A percentile compares a stretch with the other conserved stretches of the same genome.
These are phyloP conservation scores for Arabis hirsuta DNA, from an alignment of 345 rosid species.

Conservation along the genomic window DNA sequence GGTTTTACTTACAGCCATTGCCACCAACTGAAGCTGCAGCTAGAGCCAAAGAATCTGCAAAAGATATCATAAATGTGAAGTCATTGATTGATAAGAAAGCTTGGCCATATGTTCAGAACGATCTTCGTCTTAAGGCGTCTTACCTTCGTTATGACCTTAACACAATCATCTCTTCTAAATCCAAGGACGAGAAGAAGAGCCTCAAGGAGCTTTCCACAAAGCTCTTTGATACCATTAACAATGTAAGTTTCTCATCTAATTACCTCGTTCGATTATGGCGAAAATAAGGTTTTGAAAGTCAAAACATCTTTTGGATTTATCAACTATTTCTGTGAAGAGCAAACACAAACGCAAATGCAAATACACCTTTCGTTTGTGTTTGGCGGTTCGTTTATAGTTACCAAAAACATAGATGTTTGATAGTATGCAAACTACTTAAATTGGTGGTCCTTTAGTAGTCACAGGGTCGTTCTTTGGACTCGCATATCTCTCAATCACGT, in stretches of 20 bases:
- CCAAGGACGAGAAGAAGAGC: slow-evolving; percentile 72
- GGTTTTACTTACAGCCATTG: slow-evolving; percentile 79
- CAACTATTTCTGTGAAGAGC: background rate
- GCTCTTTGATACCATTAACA: slow-evolving; percentile 69
- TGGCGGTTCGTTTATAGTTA: too few relatives aligned
- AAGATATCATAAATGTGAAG: slow-evolving; percentile 81
- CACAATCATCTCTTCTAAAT: slow-evolving; percentile 73
- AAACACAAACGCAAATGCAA: too few relatives aligned
- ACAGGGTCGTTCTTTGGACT: too few relatives aligned
- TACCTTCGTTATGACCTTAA: slow-evolving; percentile 92
- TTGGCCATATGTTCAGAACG: slow-evolving; percentile 88
- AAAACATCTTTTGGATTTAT: too few relatives aligned
- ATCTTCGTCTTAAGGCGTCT: slow-evolving; percentile 72
- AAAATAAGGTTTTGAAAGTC: too few relatives aligned
- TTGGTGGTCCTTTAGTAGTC: too few relatives aligned
- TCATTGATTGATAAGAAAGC: slow-evolving; percentile 79
- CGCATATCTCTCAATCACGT: too few relatives aligned
- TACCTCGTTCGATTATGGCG: background rate
- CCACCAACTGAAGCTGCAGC: slow-evolving; percentile 67
- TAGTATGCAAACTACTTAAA: too few relatives aligned
- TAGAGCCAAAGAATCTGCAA: slow-evolving; percentile 86
- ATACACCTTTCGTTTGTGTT: too few relatives aligned
- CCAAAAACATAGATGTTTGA: too few relatives aligned
- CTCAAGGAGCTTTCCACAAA: slow-evolving; percentile 72
- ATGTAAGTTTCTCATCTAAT: slow-evolving; percentile 47